phyloP scores from a whole-genome alignment of 305 asterid genomes.

The Fraxinus xanthoxyloides region DNA sequence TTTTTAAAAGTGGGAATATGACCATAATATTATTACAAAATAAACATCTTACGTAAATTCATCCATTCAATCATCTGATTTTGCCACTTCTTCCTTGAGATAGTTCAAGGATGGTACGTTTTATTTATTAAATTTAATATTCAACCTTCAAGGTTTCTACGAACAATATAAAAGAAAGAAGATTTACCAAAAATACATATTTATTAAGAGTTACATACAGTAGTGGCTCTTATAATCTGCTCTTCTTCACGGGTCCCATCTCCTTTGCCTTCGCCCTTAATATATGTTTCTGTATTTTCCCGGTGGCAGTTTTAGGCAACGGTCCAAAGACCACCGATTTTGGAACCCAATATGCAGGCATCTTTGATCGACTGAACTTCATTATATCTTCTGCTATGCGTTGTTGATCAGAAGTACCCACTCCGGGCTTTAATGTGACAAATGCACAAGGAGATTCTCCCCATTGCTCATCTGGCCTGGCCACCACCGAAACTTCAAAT shows the following conservation, averaged over 20 bases:
- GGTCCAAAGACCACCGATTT: conserved; percentile 75
- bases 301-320: conserved; percentile 91
- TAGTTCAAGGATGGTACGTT: not conserved
- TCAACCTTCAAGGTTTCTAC: not conserved
- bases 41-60: too few species aligned
- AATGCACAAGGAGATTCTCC: conserved; percentile 97
- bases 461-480: conserved; percentile 86
- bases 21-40: too few species aligned
- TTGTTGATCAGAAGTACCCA: conserved; percentile 35
- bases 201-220: not conserved
- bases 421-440: conserved; percentile 59
- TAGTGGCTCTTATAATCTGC: conserved; percentile 38
- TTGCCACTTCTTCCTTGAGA: too few species aligned
- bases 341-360: conserved; percentile 87
- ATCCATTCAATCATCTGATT: not conserved
- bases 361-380: conserved; percentile 65
- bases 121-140: not conserved
- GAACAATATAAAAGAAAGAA: not conserved
- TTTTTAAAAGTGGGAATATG: too few species aligned
- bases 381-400: conserved; percentile 63
- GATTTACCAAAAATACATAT: not conserved
- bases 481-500: conserved; percentile 82
- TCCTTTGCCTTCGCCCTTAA: conserved; percentile 81
- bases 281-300: conserved; percentile 87
- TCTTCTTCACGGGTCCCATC: conserved; percentile 73